A percentile compares a stretch with the other conserved stretches of the same genome.
Evolutionary conservation across 495 filamentous ascomycete species (phyloP).

Genomic region (Bacidia gigantensis): DNA sequence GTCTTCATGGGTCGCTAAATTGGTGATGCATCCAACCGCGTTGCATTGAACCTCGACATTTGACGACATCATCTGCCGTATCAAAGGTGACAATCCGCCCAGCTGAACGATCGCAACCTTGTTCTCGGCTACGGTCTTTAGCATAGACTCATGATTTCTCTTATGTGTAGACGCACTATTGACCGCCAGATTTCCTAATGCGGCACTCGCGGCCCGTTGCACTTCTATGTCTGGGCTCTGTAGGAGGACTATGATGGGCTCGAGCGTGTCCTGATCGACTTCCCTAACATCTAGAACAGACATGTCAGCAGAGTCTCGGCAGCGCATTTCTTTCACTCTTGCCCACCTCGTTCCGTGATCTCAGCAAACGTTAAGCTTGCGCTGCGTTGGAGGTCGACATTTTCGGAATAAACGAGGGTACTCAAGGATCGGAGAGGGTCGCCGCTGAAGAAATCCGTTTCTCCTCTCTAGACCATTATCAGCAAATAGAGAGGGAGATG

Average conservation of each 20-base stretch:
- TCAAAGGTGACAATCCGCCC: constrained; percentile 79
- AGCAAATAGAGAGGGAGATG: constrained; percentile 5
- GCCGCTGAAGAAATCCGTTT: constrained; percentile 96
- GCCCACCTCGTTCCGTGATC: constrained; percentile 91
- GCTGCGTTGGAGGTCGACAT: constrained; percentile 94
- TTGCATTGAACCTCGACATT: constrained; percentile 99
- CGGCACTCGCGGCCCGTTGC: constrained; percentile 90
- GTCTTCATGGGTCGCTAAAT: constrained; percentile 93
- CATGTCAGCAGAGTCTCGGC: not conserved
- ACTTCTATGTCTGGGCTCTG: constrained; percentile 95
- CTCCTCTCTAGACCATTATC: constrained; percentile 51
- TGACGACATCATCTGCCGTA: constrained; percentile 96
- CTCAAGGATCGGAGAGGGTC: constrained; percentile 90
- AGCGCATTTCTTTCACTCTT: not conserved
- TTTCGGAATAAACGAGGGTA: constrained; percentile 94
- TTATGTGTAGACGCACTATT: constrained; percentile 55
- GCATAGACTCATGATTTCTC: constrained; percentile 16
- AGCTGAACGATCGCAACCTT: constrained; percentile 91
- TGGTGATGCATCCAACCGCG: constrained; percentile 96
- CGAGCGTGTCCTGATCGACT: constrained; percentile 86
- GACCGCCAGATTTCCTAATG: constrained; percentile 89
- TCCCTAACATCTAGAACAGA: constrained; percentile 80
- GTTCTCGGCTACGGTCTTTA: constrained; percentile 71
- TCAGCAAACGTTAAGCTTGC: constrained; percentile 97
- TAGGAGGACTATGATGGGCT: constrained; percentile 88